These are phyloP conservation scores for Ilex aquifolium DNA, from an alignment of 257 asterid species.

Conservation along the genomic window DNA sequence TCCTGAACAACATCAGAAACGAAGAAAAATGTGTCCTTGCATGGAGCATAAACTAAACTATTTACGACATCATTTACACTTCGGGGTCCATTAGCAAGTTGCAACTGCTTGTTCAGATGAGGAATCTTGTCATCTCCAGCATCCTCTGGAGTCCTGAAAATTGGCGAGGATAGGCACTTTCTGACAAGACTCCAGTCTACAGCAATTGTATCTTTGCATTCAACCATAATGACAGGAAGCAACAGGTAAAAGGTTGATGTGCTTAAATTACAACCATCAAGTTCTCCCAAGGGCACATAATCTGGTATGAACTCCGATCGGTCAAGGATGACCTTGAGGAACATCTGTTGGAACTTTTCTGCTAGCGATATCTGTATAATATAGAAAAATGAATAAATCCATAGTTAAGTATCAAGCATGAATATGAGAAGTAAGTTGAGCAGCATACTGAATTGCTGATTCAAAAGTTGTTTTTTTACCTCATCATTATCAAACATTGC, in stretches of 20 bases:
- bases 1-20: slow-evolving; percentile 55
- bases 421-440: slow-evolving; percentile 14
- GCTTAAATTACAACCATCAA: slow-evolving; percentile 31
- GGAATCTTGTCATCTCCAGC: slow-evolving; percentile 25
- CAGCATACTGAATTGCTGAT: slow-evolving; percentile 15
- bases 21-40: slow-evolving; percentile 65
- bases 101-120: slow-evolving; percentile 34
- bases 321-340: slow-evolving; percentile 73
- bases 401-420: too few relatives aligned
- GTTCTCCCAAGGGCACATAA: slow-evolving; percentile 48
- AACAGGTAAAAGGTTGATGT: slow-evolving; percentile 64
- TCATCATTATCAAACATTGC: slow-evolving; percentile 49
- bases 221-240: slow-evolving; percentile 59
- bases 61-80: slow-evolving; percentile 47
- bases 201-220: slow-evolving; percentile 34
- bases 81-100: slow-evolving; percentile 69
- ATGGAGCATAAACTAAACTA: slow-evolving; percentile 86
- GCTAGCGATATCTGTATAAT: slow-evolving; percentile 63
- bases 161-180: slow-evolving; percentile 82
- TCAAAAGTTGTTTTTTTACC: slow-evolving; percentile 33
- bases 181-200: slow-evolving; percentile 76
- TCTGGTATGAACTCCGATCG: slow-evolving; percentile 57
- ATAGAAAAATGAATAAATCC: slow-evolving; percentile 11
- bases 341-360: slow-evolving; percentile 72
- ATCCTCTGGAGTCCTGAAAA: slow-evolving; percentile 41